These are phyloP conservation scores for Metschnikowia cerradonensis DNA, from an alignment of 805 yeast genomes.

Conservation along the genomic window DNA sequence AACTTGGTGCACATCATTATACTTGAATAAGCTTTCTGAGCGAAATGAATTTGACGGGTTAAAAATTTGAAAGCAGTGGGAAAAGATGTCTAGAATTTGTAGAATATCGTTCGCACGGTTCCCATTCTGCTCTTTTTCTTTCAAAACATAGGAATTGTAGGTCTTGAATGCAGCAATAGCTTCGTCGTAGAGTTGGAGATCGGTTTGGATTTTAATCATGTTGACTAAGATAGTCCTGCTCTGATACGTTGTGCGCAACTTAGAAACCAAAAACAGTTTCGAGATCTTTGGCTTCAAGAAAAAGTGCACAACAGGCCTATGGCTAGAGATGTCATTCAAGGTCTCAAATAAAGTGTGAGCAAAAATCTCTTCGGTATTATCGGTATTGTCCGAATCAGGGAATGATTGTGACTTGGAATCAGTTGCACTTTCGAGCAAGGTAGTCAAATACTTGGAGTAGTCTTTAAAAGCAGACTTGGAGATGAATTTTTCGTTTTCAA, in stretches of 20 bases:
- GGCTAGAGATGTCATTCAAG: constrained; percentile 21
- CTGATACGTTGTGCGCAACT: constrained; percentile 34
- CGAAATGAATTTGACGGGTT: constrained; percentile 34
- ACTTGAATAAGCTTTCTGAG: constrained; percentile 22
- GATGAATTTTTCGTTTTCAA: constrained; percentile 16
- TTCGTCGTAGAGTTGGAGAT: constrained; percentile 37
- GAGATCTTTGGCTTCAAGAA: constrained; percentile 22
- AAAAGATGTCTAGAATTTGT: constrained; percentile 29
- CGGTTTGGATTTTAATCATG: constrained; percentile 30
- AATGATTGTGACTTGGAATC: constrained; percentile 18
- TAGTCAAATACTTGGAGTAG: constrained; percentile 22
- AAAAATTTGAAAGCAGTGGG: constrained; percentile 30
- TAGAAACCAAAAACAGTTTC: constrained; percentile 29
- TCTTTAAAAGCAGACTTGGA: constrained; percentile 23
- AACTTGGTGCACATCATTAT: constrained; percentile 21
- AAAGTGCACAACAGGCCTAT: constrained; percentile 7
- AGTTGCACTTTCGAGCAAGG: constrained; percentile 15
- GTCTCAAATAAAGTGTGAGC: constrained; percentile 31
- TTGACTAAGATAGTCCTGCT: constrained; percentile 31
- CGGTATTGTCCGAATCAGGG: constrained; percentile 26
- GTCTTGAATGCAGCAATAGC: constrained; percentile 42
- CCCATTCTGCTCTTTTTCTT: constrained; percentile 29
- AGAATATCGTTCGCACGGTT: constrained; percentile 31
- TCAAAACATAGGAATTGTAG: constrained; percentile 29
- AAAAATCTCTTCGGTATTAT: constrained; percentile 21